Evolutionary conservation across 441 rosid species (phyloP).

Genomic region (Euphorbia schlechtendalii): DNA sequence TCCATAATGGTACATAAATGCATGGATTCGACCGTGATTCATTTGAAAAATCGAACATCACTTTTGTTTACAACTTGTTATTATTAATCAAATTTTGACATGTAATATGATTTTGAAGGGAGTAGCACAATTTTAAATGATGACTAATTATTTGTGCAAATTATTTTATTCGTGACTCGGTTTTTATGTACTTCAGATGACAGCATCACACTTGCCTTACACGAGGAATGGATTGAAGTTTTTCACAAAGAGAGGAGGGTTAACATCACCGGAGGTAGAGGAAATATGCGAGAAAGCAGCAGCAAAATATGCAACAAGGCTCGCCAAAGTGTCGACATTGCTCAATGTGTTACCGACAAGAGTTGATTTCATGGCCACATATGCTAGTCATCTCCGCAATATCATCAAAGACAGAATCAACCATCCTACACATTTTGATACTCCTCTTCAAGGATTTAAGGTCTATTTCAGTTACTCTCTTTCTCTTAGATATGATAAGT

Average conservation of each 20-base stretch:
- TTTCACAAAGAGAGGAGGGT: conserved; percentile 83
- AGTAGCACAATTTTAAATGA: no score
- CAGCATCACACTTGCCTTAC: conserved; percentile 93
- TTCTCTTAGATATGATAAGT: no score
- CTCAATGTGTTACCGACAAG: conserved; percentile 31
- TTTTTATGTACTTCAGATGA: conserved; percentile 44
- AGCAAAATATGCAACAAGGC: conserved; percentile 56
- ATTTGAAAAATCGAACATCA: no score
- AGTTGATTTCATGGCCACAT: conserved; percentile 63
- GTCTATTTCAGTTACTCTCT: conserved; percentile 16
- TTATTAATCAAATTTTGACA: no score
- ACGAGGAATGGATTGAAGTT: conserved; percentile 85
- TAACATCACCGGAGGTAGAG: conserved; percentile 79
- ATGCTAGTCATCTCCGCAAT: conserved; percentile 56
- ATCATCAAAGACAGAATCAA: conserved; percentile 70
- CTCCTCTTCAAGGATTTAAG: conserved; percentile 70
- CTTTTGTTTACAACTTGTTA: no score
- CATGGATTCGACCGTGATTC: no score
- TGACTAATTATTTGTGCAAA: no score
- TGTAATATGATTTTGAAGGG: no score
- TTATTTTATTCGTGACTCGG: no score
- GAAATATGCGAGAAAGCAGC: conserved; percentile 74
- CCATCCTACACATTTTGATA: conserved; percentile 64
- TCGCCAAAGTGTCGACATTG: conserved; percentile 54
- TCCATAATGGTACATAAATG: conserved; percentile 62